Percentiles rank a stretch among this genome's conserved stretches.
Conservation (phyloP, 2,329 filamentous ascomycete species). For the Pseudocercospora eumusae region DNA sequence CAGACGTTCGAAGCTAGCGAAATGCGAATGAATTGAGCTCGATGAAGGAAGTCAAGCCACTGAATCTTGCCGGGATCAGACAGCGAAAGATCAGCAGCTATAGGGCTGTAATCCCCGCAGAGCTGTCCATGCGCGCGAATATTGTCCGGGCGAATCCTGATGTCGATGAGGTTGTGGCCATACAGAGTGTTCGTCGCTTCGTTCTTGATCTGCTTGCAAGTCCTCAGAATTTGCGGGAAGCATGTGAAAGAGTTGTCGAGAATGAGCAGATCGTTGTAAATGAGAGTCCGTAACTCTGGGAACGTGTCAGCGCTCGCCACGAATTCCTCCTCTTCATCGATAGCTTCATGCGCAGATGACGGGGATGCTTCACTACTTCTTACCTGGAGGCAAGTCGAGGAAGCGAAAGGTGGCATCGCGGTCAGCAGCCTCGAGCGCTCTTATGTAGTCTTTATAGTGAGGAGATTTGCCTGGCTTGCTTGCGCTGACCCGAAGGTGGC, state of each 20-base stretch:
- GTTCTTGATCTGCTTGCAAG: slow-evolving; percentile 42
- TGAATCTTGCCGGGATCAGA: background rate
- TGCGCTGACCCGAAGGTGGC: slow-evolving; percentile 5
- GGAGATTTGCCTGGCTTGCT: slow-evolving; percentile 4
- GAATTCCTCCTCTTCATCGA: too few relatives aligned
- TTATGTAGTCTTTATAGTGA: slow-evolving; percentile 11
- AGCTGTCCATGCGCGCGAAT: slow-evolving; percentile 18
- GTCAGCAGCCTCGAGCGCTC: slow-evolving; percentile 19
- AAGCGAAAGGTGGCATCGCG: slow-evolving; percentile 18
- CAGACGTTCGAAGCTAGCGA: background rate
- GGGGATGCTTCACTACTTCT: background rate
- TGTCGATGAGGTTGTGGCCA: slow-evolving; percentile 50
- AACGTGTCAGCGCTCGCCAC: background rate
- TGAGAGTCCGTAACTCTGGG: slow-evolving; percentile 17
- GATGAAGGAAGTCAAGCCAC: slow-evolving; percentile 20
- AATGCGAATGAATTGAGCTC: slow-evolving; percentile 18
- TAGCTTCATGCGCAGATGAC: too few relatives aligned
- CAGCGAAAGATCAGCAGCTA: background rate
- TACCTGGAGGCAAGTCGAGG: slow-evolving; percentile 17
- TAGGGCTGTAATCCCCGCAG: slow-evolving; percentile 10
- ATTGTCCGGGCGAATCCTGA: slow-evolving; percentile 38
- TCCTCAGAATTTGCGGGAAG: slow-evolving; percentile 43
- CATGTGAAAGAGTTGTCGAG: slow-evolving; percentile 35
- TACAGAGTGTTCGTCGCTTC: slow-evolving; percentile 51
- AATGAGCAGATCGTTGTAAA: slow-evolving; percentile 20